Evolutionary conservation across 1,284 basidiomycete species (phyloP).

Genomic region (Ceratobasidium sp.): DNA sequence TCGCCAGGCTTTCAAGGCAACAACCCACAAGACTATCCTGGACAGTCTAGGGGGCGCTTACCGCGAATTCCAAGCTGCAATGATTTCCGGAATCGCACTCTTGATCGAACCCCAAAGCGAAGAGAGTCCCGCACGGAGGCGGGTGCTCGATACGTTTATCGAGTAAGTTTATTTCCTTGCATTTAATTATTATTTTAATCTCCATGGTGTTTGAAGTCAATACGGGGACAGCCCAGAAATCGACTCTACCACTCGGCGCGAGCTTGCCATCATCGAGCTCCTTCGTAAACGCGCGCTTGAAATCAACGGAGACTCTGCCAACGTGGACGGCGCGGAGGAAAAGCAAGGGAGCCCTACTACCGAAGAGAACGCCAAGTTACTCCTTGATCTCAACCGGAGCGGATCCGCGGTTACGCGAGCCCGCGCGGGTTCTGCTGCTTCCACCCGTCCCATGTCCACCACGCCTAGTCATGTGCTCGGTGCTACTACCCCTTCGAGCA

Average conservation of each 20-base stretch:
- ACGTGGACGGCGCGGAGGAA: constrained; percentile 38
- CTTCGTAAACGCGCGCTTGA: constrained; percentile 48
- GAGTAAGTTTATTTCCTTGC: constrained; percentile 58
- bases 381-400: constrained; percentile 29
- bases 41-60: constrained; percentile 77
- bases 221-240: constrained; percentile 60
- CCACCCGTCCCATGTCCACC: constrained; percentile 35
- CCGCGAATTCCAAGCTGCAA: constrained; percentile 80
- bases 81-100: constrained; percentile 84
- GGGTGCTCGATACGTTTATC: constrained; percentile 76
- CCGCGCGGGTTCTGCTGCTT: constrained; percentile 34
- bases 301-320: constrained; percentile 37
- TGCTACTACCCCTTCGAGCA: constrained; percentile 30
- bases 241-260: constrained; percentile 78
- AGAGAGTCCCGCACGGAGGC: constrained; percentile 70
- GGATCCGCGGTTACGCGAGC: constrained; percentile 11
- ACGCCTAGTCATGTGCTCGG: constrained; percentile 28
- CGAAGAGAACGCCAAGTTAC: constrained; percentile 40
- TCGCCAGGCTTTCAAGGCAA: constrained; percentile 67
- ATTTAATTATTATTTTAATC: constrained; percentile 35
- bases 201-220: constrained; percentile 36
- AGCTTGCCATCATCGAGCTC: constrained; percentile 80
- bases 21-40: constrained; percentile 64
- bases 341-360: constrained; percentile 38
- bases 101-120: constrained; percentile 74